phyloP scores from a whole-genome alignment of 495 filamentous ascomycete genomes.

The Aspergillus sparsus region DNA sequence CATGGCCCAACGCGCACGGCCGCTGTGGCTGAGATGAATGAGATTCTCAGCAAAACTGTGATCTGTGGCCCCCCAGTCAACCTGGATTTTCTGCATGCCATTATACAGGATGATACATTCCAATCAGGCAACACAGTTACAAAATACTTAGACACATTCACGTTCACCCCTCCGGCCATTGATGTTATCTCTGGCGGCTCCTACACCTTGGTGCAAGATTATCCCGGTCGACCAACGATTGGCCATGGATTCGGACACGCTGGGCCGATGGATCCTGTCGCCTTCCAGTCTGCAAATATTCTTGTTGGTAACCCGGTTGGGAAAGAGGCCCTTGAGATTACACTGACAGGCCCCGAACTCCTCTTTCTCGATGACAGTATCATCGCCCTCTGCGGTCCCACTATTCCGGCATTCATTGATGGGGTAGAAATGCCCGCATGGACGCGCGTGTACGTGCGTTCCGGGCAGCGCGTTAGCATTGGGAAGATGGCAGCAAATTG shows the following conservation, averaged over 20 bases:
- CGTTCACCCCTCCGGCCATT: constrained; percentile 50
- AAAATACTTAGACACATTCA: constrained; percentile 51
- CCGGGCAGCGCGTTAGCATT: constrained; percentile 54
- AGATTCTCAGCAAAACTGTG: constrained; percentile 32
- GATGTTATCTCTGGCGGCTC: constrained; percentile 55
- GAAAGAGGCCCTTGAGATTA: constrained; percentile 58
- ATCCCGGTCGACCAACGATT: constrained; percentile 51
- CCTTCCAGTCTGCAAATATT: constrained; percentile 45
- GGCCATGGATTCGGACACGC: constrained; percentile 50
- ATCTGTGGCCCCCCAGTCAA: constrained; percentile 60
- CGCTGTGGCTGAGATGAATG: constrained; percentile 26
- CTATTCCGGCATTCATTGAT: constrained; percentile 47
- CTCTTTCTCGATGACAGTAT: constrained; percentile 49
- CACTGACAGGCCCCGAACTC: constrained; percentile 57
- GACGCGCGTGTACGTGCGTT: constrained; percentile 48
- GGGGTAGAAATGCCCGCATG: constrained; percentile 48
- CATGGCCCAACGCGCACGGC: constrained; percentile 32
- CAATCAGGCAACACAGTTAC: constrained; percentile 50
- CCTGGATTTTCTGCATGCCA: constrained; percentile 50
- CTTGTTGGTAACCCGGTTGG: constrained; percentile 55
- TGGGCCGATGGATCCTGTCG: constrained; percentile 54
- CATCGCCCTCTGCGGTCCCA: constrained; percentile 55
- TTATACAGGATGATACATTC: constrained; percentile 46
- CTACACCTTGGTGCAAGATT: constrained; percentile 60
- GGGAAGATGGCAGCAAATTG: constrained; percentile 52